Conservation (phyloP, 208 protist species). For the Leishmania major region DNA sequence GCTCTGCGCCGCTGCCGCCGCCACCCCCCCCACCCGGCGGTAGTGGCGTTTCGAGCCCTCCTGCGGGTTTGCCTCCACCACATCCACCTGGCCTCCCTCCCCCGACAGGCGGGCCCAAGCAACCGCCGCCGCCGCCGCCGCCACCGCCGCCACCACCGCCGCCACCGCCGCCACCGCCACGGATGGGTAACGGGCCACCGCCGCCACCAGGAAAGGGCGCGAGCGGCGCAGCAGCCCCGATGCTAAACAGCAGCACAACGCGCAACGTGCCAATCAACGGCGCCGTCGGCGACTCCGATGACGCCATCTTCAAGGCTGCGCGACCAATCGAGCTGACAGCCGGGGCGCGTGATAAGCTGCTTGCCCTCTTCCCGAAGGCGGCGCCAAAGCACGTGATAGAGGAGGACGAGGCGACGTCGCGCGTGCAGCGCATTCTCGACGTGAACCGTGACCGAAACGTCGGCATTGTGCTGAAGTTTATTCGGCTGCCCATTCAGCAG, state of each 20-base stretch:
- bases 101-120: slow-evolving; percentile 8
- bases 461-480: slow-evolving; percentile 75
- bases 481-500: slow-evolving; percentile 76
- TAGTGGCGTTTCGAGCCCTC: slow-evolving; percentile 5
- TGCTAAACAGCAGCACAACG: slow-evolving; percentile 31
- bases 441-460: slow-evolving; percentile 70
- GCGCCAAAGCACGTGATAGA: slow-evolving; percentile 24
- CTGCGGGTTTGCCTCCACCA: slow-evolving; percentile 36
- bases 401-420: slow-evolving; percentile 12
- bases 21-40: slow-evolving; percentile 19
- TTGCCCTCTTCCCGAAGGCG: slow-evolving; percentile 35
- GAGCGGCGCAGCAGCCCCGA: neutral
- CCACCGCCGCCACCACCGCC: slow-evolving; percentile 15
- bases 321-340: slow-evolving; percentile 8
- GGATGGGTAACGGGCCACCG: slow-evolving; percentile 19
- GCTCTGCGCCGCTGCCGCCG: neutral
- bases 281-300: slow-evolving; percentile 31
- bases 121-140: slow-evolving; percentile 23
- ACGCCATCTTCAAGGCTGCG: slow-evolving; percentile 33
- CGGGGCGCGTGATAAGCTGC: slow-evolving; percentile 16
- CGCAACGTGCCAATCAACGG: slow-evolving; percentile 64
- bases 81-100: slow-evolving; percentile 17
- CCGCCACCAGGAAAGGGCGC: slow-evolving; percentile 24
- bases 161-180: slow-evolving; percentile 36
- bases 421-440: slow-evolving; percentile 41